A percentile compares a stretch with the other conserved stretches of the same genome.
Conservation (phyloP, 2,329 filamentous ascomycete genomes). For the Tolypocladium endophyticum region DNA sequence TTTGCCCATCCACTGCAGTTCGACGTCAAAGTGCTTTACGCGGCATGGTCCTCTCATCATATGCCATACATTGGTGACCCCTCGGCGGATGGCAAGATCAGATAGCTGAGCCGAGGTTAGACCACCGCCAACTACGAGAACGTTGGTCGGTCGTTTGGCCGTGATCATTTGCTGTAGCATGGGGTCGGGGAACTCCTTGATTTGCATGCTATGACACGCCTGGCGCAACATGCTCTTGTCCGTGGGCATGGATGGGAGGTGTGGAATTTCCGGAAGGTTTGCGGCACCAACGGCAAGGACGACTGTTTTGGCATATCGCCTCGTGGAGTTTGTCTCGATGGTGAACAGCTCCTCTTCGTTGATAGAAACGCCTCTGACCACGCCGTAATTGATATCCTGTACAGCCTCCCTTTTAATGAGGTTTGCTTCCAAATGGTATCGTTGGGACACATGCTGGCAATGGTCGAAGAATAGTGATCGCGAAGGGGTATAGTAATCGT, state of each 20-base stretch:
- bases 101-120: constrained; percentile 66
- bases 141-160: constrained; percentile 39
- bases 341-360: constrained; percentile 51
- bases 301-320: constrained; percentile 49
- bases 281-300: constrained; percentile 63
- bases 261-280: constrained; percentile 42
- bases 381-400: constrained; percentile 48
- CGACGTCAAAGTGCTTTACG: constrained; percentile 70
- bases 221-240: constrained; percentile 20
- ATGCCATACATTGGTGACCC: constrained; percentile 58
- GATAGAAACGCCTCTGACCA: constrained; percentile 30
- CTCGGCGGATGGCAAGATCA: constrained; percentile 53
- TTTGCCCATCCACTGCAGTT: constrained; percentile 71
- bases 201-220: constrained; percentile 54
- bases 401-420: constrained; percentile 54
- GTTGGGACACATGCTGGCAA: constrained; percentile 43
- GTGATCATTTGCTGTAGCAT: constrained; percentile 43
- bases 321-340: constrained; percentile 42
- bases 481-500: constrained; percentile 60
- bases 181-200: constrained; percentile 45
- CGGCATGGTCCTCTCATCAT: constrained; percentile 50
- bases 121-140: constrained; percentile 66
- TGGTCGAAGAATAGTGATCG: constrained; percentile 51
- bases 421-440: constrained; percentile 34
- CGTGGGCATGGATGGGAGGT: constrained; percentile 20